Evolutionary conservation across 371 early-diverging fungal species (phyloP).

Genomic region (Circinella umbellata): DNA sequence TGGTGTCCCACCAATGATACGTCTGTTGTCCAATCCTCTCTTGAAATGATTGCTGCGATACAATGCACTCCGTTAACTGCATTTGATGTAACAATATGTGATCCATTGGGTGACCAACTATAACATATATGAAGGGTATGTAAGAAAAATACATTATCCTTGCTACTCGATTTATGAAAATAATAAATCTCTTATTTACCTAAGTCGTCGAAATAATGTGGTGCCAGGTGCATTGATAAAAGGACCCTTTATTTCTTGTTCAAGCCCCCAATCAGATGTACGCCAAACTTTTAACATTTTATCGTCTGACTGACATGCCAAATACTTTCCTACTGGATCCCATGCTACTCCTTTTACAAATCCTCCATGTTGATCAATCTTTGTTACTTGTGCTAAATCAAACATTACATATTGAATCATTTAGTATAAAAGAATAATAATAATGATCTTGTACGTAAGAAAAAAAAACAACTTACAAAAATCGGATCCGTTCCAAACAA

Average conservation of each 20-base stretch:
- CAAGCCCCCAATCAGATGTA: conserved; percentile 84
- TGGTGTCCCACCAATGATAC: conserved; percentile 90
- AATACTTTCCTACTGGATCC: conserved; percentile 94
- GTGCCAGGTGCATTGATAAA: conserved; percentile 78
- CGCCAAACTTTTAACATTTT: conserved; percentile 89
- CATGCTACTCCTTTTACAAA: conserved; percentile 97
- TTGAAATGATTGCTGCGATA: conserved; percentile 80
- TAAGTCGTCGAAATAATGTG: conserved; percentile 89
- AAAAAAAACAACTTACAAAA: conserved; percentile 63
- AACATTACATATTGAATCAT: background rate
- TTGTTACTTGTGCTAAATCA: conserved; percentile 59
- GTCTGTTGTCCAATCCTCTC: conserved; percentile 83
- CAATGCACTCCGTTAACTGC: conserved; percentile 86
- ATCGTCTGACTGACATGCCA: conserved; percentile 96
- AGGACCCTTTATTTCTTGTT: conserved; percentile 76
- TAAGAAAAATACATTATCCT: background rate
- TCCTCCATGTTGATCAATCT: conserved; percentile 77
- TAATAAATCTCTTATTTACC: conserved; percentile 36
- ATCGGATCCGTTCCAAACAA: conserved; percentile 80
- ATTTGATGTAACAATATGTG: conserved; percentile 87
- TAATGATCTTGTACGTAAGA: no score
- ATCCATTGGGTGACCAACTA: conserved; percentile 96
- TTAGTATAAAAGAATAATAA: no score
- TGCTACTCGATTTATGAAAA: background rate
- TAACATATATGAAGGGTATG: background rate